Base-by-base conservation (phyloP, 768 basidiomycete genomes). In the Butyriboletus loyo region DNA sequence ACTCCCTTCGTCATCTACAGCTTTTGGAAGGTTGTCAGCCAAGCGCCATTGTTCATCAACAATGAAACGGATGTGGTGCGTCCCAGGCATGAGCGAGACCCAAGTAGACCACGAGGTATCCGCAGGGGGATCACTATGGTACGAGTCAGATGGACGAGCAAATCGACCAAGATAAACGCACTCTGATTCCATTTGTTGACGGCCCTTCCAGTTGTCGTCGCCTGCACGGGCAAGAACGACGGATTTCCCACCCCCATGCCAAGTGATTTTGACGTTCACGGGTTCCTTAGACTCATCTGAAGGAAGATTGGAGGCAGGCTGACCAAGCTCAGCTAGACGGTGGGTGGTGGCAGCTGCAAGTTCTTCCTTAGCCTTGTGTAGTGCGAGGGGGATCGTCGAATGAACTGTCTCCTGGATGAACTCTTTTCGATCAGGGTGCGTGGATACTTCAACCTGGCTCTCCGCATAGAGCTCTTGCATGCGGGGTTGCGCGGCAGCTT, bases 11-110 rank as follows among this genome's bases (percentile, higher is more conserved):
- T 98, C 94, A 65, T 94, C 92, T 42, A 95, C 92, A 1, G 92
- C 92, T 24, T 88, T 86, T 7, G 90, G 88, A n/a, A 86, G 78
- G 57, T 89, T 84, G 57, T 86, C 80, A 3, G 87, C 82, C 7
- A 88, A 82, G 55, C 87, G 82, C 85, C 87, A 92, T 41, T 84
- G 81, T 42, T 88, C 90, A 67, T 98, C 96, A 54, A 98, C 90
- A 58, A 98, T 82, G 77, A 97, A 98, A 52, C 94, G 91, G 66
- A 98, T 79, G 58, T 94, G 90, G 65, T 98, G 93, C 0, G 93
- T 93, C 15, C 96, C 96, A 0, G 93, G 92, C 10, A 84, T 82
- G 1, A 98, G 81, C 5, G 75, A 62, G 25, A 85, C 72, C 60
- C 66, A 66, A 5, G 72, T 62, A 34, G 64, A 68, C 65, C 72